Base-by-base conservation (phyloP, 2,329 filamentous ascomycete species). In the Paradendryphiella salina region DNA sequence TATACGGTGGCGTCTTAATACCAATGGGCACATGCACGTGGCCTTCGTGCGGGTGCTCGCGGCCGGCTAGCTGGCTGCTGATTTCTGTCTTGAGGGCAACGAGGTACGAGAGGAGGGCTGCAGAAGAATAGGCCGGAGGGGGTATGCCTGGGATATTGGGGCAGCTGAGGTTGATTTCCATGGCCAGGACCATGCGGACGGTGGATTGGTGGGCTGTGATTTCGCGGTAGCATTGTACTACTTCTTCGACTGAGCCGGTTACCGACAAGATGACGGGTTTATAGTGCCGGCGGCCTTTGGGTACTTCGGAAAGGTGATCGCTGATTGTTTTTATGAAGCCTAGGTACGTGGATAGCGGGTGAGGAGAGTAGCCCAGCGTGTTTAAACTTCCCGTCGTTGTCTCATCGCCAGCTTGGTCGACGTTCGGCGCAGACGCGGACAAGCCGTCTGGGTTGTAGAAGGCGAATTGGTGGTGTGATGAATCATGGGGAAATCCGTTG, bases 111-210 rank as follows among this genome's bases (percentile, higher is more conserved):
- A 67, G 56, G 2, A 92, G 67, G 0, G 79, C 75, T 0, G 59
- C 57, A 0, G 76, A 70, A 6, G 82, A 79, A 67, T 91, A 92
- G 0, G 88, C 88, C 5, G 88, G 87, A 1, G 89, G 89, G 0
- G 88, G 85, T 38, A 81, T 80, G 14, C 76, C 75, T 0, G 81
- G 78, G 41, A 92, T 91, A 63, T 93, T 92, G 0, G 89, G 89
- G 60, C 89, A 92, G 26, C 83, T 87, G 23, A 92, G 81, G 66
- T 93, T 93, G 63, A 92, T 77, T 71, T 93, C 89, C 77, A 91
- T 82, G 14, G 84, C 85, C 0, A 89, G 75, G 1, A 78, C 77
- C 57, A 84, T 76, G 18, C 20, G 39, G 3, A 66, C 76, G 2
- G 44, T 47, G 1, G 35, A 14, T 50, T 79, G 53, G 54, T 64